Evolutionary conservation across 495 filamentous ascomycete genomes (phyloP).

Genomic region (Hyaloscypha finlandica): DNA sequence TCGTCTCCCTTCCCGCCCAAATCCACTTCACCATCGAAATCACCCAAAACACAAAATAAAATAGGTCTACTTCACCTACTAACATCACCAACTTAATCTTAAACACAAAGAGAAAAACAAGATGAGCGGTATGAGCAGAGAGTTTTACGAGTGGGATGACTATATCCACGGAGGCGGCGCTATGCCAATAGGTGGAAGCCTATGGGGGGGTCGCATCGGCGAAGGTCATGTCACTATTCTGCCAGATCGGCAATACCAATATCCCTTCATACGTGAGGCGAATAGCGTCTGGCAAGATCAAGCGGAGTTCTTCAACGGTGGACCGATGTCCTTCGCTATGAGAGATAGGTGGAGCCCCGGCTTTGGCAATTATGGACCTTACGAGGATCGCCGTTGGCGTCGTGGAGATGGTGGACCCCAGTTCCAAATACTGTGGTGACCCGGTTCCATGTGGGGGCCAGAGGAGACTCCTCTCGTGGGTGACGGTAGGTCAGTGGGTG

Average conservation of each 20-base stretch:
- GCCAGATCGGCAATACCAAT: neutral
- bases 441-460: too few species aligned
- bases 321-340: neutral
- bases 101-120: neutral
- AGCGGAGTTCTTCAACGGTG: neutral
- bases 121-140: neutral
- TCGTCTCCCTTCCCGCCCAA: neutral
- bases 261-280: neutral
- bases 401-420: neutral
- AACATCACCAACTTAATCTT: neutral
- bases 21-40: neutral
- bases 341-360: neutral
- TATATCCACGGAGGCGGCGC: neutral
- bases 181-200: neutral
- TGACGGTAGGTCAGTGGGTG: too few species aligned
- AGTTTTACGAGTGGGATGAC: neutral
- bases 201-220: neutral
- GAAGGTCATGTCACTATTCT: neutral
- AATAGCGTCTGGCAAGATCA: neutral
- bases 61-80: neutral
- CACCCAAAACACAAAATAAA: neutral
- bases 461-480: too few species aligned
- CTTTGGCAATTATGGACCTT: neutral
- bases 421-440: too few species aligned
- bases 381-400: neutral